phyloP scores from a whole-genome alignment of 2,329 filamentous ascomycete species.

The Balansia obtecta region DNA sequence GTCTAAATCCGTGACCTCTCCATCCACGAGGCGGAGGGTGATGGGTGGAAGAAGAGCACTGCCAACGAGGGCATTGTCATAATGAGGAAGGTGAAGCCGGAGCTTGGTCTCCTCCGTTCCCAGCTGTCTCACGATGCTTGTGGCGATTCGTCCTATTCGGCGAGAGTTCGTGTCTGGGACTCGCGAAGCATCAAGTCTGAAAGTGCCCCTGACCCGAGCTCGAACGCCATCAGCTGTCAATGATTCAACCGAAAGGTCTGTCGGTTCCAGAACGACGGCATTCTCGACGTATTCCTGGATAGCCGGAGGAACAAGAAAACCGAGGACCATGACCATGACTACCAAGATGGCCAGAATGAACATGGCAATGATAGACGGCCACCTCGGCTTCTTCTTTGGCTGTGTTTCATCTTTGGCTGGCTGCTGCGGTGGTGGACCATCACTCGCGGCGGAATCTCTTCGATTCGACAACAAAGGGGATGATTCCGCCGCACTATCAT shows the following conservation, averaged over 20 bases:
- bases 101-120: conserved; percentile 63
- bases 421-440: conserved; percentile 20
- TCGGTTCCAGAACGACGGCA: conserved; percentile 71
- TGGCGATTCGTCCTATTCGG: conserved; percentile 63
- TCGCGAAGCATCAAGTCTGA: conserved; percentile 65
- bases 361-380: conserved; percentile 71
- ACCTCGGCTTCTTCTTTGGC: conserved; percentile 29
- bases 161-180: conserved; percentile 61
- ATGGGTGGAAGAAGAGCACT: conserved; percentile 65
- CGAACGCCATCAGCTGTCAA: conserved; percentile 69
- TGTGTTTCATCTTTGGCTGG: conserved; percentile 13
- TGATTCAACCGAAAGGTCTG: conserved; percentile 71
- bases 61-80: conserved; percentile 64
- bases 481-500: conserved; percentile 25
- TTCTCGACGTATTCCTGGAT: conserved; percentile 80
- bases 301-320: conserved; percentile 68
- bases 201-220: conserved; percentile 70
- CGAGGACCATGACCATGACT: conserved; percentile 59
- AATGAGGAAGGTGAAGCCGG: conserved; percentile 71
- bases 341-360: conserved; percentile 48
- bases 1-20: conserved; percentile 64
- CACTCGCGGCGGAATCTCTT: conserved; percentile 16
- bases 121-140: conserved; percentile 67
- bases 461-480: conserved; percentile 36
- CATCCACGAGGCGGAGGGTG: conserved; percentile 64